Evolutionary conservation across 768 basidiomycete species (phyloP), one percentile per base, ranked within the genome.

Genomic region (Suillus subalutaceus): DNA sequence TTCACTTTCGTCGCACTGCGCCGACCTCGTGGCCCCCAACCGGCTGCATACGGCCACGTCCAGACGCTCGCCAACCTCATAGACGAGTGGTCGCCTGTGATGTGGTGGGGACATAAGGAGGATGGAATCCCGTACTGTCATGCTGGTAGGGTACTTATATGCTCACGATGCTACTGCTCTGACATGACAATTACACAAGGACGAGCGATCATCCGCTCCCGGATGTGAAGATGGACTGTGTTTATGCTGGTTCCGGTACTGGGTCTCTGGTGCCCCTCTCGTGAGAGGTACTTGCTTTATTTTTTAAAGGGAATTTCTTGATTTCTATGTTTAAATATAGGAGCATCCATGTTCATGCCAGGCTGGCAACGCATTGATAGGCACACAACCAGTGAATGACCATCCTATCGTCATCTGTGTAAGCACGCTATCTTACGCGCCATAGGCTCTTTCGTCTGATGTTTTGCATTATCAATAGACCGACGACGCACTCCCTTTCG

Each of bases 221-320:
- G 8, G 20, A 46, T 18, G 44, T 46, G 20, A 46, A 46, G 20
- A 71, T 72, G 70, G 15, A 71, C 13, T 59, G 43, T 10, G 15
- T 68, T 67, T 77, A 77, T 57, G 72, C 67, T n/a, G 56, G 56
- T 12, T n/a, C 56, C 3, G 2, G 20, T 7, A n/a, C 13, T 13
- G 26, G 13, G 10, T 35, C 20, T 6, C 48, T 32, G 32, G 32
- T 32, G 3, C 32, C 32, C 32, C 32, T 32, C 32, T 32, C 32
- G 32, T 32, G 32, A 32, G 32, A 32, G 32, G 32, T 32, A 32
- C 32, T 32, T 32, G 32, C 32, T 5, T 32, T 32, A 32, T 5
- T 32, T 32, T 32, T 32, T 32, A 32, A 32, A 4, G 32, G 32
- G 32, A 32, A 32, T 32, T 32, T 3, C 32, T 32, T 32, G 1